Percentiles rank a stretch among this genome's conserved stretches.
Conservation (phyloP, 2,329 filamentous ascomycete genomes). For the Pestalotiopsis sp. region DNA sequence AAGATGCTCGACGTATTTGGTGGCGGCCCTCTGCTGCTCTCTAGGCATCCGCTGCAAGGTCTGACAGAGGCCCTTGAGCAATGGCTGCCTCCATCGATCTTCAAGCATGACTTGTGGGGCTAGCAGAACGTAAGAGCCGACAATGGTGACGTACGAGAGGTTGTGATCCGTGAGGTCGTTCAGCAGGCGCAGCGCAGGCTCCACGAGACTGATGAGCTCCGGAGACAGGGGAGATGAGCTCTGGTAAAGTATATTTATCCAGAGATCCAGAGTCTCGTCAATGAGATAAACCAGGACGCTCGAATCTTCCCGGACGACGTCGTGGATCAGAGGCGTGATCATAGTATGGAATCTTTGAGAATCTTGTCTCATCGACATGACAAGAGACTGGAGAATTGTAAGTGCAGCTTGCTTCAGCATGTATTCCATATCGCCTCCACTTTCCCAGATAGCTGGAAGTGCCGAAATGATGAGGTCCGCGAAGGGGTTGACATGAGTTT, state of each 20-base stretch:
- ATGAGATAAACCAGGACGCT: slow-evolving; percentile 79
- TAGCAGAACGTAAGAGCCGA: slow-evolving; percentile 71
- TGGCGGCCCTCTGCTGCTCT: slow-evolving; percentile 59
- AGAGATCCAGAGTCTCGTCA: slow-evolving; percentile 90
- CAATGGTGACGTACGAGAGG: slow-evolving; percentile 61
- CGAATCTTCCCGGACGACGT: slow-evolving; percentile 76
- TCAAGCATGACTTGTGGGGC: slow-evolving; percentile 68
- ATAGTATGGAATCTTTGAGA: slow-evolving; percentile 78
- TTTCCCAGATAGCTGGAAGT: slow-evolving; percentile 82
- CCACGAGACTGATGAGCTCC: slow-evolving; percentile 64
- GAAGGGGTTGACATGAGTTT: slow-evolving; percentile 66
- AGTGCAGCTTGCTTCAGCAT: slow-evolving; percentile 94
- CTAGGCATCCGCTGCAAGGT: slow-evolving; percentile 53
- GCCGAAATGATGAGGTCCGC: slow-evolving; percentile 82
- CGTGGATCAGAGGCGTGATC: slow-evolving; percentile 80
- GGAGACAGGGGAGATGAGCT: slow-evolving; percentile 62
- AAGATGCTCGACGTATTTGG: slow-evolving; percentile 64
- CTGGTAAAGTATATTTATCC: slow-evolving; percentile 73
- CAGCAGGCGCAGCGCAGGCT: slow-evolving; percentile 66
- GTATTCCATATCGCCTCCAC: slow-evolving; percentile 77
- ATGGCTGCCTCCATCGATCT: slow-evolving; percentile 54
- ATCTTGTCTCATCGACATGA: slow-evolving; percentile 79
- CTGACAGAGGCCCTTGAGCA: slow-evolving; percentile 49
- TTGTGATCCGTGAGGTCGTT: slow-evolving; percentile 67
- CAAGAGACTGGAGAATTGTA: slow-evolving; percentile 79